Conservation (phyloP, 495 filamentous ascomycete species). For the Aspergillus steynii region DNA sequence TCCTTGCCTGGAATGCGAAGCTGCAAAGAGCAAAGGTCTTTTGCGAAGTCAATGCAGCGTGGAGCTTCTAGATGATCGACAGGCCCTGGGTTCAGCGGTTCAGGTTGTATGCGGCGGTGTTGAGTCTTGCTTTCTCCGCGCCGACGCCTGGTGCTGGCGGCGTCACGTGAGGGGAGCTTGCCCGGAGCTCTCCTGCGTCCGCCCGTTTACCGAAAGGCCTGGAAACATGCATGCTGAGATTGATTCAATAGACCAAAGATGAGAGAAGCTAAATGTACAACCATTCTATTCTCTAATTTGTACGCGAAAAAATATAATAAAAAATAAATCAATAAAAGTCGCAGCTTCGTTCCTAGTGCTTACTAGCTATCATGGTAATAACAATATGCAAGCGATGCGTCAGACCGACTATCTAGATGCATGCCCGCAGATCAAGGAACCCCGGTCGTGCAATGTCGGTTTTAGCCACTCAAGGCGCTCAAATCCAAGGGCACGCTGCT, state of each 20-base stretch:
- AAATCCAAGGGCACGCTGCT: constrained; percentile 94
- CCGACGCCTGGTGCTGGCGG: background rate
- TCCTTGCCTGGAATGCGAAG: background rate
- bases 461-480: constrained; percentile 41
- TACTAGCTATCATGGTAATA: constrained; percentile 1
- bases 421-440: background rate
- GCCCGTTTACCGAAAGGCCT: background rate
- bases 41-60: background rate
- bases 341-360: constrained; percentile 6
- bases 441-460: background rate
- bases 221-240: background rate
- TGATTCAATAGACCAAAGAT: background rate
- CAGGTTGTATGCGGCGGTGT: background rate
- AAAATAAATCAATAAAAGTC: background rate
- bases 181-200: background rate
- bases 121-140: background rate
- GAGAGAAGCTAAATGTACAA: background rate
- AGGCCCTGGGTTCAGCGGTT: background rate
- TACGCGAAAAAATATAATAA: constrained; percentile 1
- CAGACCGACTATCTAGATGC: background rate
- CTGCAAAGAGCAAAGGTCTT: background rate
- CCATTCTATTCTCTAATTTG: background rate
- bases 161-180: background rate
- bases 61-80: background rate
- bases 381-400: constrained; percentile 6